phyloP scores from a whole-genome alignment of 805 yeast species.

The Wickerhamomyces subpelliculosus region DNA sequence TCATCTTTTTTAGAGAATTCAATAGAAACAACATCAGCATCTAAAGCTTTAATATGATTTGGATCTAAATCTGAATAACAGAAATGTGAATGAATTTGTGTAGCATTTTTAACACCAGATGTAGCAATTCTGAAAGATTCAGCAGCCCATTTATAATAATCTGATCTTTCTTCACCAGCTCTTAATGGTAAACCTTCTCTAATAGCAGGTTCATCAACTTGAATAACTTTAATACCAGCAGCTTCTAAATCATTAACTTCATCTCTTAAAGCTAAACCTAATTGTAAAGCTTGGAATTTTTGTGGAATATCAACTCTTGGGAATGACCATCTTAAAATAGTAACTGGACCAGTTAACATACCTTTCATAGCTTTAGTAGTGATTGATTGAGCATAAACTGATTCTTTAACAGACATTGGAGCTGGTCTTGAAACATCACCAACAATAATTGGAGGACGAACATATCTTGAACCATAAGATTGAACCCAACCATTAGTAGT shows the following conservation, averaged over 20 bases:
- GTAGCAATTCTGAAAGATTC: conserved; percentile 99
- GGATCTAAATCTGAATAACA: conserved; percentile 99
- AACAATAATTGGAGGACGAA: conserved; percentile 98
- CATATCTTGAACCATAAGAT: conserved; percentile 99
- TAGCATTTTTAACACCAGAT: conserved; percentile 89
- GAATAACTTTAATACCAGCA: conserved; percentile 96
- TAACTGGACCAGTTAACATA: conserved; percentile 99
- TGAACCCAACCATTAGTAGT: conserved; percentile 99
- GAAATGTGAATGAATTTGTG: conserved; percentile 99
- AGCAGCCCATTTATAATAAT: conserved; percentile 97
- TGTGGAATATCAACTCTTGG: conserved; percentile 97
- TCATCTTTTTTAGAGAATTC: conserved; percentile 99
- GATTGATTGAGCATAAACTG: conserved; percentile 96
- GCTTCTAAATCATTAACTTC: conserved; percentile 97
- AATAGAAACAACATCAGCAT: conserved; percentile 98
- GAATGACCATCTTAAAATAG: conserved; percentile 99
- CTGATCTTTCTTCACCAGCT: conserved; percentile 94
- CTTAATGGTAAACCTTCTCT: conserved; percentile 99
- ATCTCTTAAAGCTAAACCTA: conserved; percentile 95
- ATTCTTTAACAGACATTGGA: conserved; percentile 98
- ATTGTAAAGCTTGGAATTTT: conserved; percentile 91
- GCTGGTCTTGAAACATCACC: conserved; percentile 99
- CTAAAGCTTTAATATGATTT: conserved; percentile 98
- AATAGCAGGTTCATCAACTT: conserved; percentile 99
- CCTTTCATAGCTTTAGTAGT: conserved; percentile 97